Evolutionary conservation across 148 eudicot species (phyloP).

Genomic region (Cornus suecica): DNA sequence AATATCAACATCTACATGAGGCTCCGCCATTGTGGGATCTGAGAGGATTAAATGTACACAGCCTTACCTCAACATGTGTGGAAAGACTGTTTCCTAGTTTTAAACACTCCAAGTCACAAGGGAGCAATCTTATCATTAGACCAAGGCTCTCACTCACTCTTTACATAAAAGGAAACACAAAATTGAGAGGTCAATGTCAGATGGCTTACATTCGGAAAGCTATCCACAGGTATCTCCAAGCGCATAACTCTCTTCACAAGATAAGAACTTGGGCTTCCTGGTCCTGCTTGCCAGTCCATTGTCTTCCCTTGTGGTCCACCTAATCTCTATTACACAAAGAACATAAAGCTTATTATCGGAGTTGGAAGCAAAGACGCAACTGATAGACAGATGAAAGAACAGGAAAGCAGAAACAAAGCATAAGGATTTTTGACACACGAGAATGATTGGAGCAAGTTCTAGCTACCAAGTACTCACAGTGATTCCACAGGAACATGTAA

Average conservation of each 20-base stretch:
- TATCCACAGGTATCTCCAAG: constrained; percentile 52
- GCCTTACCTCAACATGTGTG: too few species aligned
- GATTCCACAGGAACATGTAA: not conserved
- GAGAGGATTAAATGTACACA: too few species aligned
- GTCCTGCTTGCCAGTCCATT: constrained; percentile 43
- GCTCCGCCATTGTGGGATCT: too few species aligned
- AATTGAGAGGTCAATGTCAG: constrained; percentile 1
- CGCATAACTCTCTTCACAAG: constrained; percentile 37
- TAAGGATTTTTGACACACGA: not conserved
- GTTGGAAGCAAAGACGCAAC: not conserved
- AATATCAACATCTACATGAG: too few species aligned
- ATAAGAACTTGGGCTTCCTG: constrained; percentile 40
- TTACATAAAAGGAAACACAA: not conserved
- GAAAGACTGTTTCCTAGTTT: too few species aligned
- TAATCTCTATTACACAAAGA: constrained; percentile 30
- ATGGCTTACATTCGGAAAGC: constrained; percentile 42
- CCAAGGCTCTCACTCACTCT: too few species aligned
- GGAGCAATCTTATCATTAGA: too few species aligned
- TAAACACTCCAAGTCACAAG: too few species aligned
- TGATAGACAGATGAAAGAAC: too few species aligned
- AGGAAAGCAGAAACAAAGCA: not conserved
- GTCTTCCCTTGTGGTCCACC: constrained; percentile 31
- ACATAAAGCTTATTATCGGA: not conserved
- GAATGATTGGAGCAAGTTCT: not conserved
- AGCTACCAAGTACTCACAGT: not conserved